A percentile compares a stretch with the other conserved stretches of the same genome.
Evolutionary conservation across 805 yeast species (phyloP).

Genomic region (Lachancea meyersii): DNA sequence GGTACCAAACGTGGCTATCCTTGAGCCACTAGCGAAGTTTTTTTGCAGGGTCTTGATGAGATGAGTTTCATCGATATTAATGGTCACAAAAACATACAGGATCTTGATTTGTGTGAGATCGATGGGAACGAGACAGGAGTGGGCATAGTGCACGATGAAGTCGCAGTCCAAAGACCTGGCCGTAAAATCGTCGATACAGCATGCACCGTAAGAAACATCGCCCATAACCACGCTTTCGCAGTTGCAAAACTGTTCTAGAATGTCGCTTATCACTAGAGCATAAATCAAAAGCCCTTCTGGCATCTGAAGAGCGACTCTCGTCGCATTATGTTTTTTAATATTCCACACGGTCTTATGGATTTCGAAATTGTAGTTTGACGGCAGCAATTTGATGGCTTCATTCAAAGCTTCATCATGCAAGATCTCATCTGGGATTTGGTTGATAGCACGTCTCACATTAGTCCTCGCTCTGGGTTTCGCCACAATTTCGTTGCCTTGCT

Average conservation of each 20-base stretch:
- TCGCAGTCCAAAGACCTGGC: slow-evolving; percentile 92
- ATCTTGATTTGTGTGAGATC: slow-evolving; percentile 88
- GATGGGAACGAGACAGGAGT: slow-evolving; percentile 92
- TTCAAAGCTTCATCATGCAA: slow-evolving; percentile 74
- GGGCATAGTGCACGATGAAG: slow-evolving; percentile 93
- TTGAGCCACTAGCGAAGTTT: slow-evolving; percentile 59
- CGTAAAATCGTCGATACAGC: slow-evolving; percentile 95
- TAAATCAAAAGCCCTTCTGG: slow-evolving; percentile 93
- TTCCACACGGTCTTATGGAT: slow-evolving; percentile 96
- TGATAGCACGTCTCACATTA: slow-evolving; percentile 55
- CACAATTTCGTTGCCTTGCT: slow-evolving; percentile 20
- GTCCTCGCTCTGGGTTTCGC: slow-evolving; percentile 28
- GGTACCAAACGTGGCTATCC: slow-evolving; percentile 85
- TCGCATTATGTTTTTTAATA: slow-evolving; percentile 65
- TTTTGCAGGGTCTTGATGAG: slow-evolving; percentile 66
- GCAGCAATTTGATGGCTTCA: slow-evolving; percentile 73
- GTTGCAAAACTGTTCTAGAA: slow-evolving; percentile 80
- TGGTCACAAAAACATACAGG: slow-evolving; percentile 91
- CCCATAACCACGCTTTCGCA: slow-evolving; percentile 95
- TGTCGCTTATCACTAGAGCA: slow-evolving; percentile 84
- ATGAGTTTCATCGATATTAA: slow-evolving; percentile 78
- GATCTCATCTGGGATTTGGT: slow-evolving; percentile 86
- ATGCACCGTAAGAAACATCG: slow-evolving; percentile 97
- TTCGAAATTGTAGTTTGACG: slow-evolving; percentile 91
- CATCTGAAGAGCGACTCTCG: slow-evolving; percentile 89